phyloP scores from a whole-genome alignment of 2,329 filamentous ascomycete genomes.

The Nothopassalora personata region DNA sequence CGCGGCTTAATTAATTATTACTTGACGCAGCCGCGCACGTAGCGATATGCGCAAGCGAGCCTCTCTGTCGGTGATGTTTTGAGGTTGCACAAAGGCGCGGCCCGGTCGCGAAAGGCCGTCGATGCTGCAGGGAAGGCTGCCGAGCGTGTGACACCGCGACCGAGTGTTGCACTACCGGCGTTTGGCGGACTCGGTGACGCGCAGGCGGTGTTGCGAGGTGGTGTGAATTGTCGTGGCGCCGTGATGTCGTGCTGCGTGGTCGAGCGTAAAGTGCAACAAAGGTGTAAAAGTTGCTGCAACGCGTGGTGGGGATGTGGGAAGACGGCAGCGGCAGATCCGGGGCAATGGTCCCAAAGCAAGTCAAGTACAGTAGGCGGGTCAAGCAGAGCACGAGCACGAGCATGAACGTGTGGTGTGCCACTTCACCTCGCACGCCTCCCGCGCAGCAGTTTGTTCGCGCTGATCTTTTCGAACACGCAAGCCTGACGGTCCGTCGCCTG shows the following conservation, averaged over 20 bases:
- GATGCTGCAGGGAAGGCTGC: neutral
- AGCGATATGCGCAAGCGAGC: slow-evolving; percentile 1
- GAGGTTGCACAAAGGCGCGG: slow-evolving; percentile 15
- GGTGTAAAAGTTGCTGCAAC: neutral
- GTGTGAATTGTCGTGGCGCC: too few relatives aligned
- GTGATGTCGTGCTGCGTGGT: neutral
- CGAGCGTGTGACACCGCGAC: neutral
- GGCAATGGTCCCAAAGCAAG: neutral
- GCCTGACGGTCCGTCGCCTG: neutral
- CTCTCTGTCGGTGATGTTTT: slow-evolving; percentile 2
- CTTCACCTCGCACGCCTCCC: neutral
- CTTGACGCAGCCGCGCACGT: neutral
- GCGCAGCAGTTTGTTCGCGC: neutral
- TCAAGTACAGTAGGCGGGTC: too few relatives aligned
- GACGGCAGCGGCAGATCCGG: neutral
- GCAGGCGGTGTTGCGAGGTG: neutral
- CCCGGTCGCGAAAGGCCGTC: slow-evolving; percentile 6
- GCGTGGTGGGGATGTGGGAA: neutral
- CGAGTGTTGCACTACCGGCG: neutral
- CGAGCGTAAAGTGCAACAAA: neutral
- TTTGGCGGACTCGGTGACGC: neutral
- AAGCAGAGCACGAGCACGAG: neutral
- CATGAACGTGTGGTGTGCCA: neutral
- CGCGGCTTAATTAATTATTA: neutral
- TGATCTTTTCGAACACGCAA: neutral